Percentiles rank a stretch among this genome's conserved stretches.
Conservation (phyloP, 2,329 filamentous ascomycete species). For the Trichoderma oligosporum region DNA sequence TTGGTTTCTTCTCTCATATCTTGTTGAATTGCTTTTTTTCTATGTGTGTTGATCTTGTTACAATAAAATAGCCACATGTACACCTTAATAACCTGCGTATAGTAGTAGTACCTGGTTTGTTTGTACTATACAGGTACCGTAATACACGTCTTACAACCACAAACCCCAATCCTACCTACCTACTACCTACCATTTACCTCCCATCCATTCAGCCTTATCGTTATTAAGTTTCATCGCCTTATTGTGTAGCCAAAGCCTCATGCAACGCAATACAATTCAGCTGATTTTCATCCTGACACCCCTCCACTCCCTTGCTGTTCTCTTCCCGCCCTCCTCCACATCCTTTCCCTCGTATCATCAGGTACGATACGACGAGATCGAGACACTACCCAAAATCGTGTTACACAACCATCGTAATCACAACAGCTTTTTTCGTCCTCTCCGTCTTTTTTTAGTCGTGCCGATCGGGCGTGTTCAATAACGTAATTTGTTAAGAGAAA, state of each 20-base stretch:
- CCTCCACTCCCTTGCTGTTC: neutral
- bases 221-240: conserved; percentile 7
- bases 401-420: neutral
- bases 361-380: conserved; percentile 3
- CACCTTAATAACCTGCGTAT: too few species aligned
- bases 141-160: too few species aligned
- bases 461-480: conserved; percentile 1
- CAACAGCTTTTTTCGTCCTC: neutral
- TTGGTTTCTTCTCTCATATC: too few species aligned
- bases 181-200: neutral
- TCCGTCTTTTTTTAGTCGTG: neutral
- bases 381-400: neutral
- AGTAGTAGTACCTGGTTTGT: too few species aligned
- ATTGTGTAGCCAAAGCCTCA: neutral
- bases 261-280: neutral
- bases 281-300: neutral
- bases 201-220: conserved; percentile 9
- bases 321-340: neutral
- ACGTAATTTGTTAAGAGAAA: neutral
- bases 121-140: too few species aligned
- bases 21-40: too few species aligned
- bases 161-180: too few species aligned
- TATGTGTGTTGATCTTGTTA: too few species aligned
- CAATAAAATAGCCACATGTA: too few species aligned
- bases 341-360: conserved; percentile 4